A percentile compares a stretch with the other conserved stretches of the same genome.
phyloP scores from a whole-genome alignment of 345 rosid genomes.

The Ceriops tagal region DNA sequence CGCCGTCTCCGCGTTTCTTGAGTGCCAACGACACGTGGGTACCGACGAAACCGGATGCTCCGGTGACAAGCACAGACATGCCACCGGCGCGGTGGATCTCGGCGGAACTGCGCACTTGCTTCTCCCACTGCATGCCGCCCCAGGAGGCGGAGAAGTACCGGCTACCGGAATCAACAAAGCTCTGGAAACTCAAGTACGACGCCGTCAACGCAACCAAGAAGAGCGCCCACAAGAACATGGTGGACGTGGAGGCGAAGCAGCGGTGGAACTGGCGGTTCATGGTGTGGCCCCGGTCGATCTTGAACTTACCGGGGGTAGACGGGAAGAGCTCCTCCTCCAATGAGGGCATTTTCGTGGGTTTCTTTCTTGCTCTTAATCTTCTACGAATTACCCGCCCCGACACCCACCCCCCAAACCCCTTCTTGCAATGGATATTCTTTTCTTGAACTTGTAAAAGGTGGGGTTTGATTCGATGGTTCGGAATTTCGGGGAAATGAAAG shows the following conservation, averaged over 20 bases:
- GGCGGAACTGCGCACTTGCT: constrained; percentile 35
- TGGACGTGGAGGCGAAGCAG: constrained; percentile 67
- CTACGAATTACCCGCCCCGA: too few relatives aligned
- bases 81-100: constrained; percentile 33
- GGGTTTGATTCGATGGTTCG: too few relatives aligned
- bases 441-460: background rate
- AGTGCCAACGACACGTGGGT: constrained; percentile 61
- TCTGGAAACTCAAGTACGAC: constrained; percentile 63
- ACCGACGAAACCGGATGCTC: constrained; percentile 80
- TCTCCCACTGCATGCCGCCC: constrained; percentile 87
- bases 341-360: constrained; percentile 46
- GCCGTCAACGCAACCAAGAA: constrained; percentile 70
- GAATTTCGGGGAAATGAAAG: background rate
- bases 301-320: constrained; percentile 78
- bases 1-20: constrained; percentile 74
- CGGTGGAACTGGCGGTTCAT: constrained; percentile 62
- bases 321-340: constrained; percentile 65
- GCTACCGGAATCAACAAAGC: constrained; percentile 59
- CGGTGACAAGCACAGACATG: constrained; percentile 71
- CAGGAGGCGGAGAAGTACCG: constrained; percentile 53
- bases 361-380: background rate
- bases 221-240: constrained; percentile 77
- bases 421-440: background rate
- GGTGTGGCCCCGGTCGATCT: constrained; percentile 37
- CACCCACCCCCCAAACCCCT: background rate